phyloP scores from a whole-genome alignment of 2,329 filamentous ascomycete species.

The Cladosporium velox region DNA sequence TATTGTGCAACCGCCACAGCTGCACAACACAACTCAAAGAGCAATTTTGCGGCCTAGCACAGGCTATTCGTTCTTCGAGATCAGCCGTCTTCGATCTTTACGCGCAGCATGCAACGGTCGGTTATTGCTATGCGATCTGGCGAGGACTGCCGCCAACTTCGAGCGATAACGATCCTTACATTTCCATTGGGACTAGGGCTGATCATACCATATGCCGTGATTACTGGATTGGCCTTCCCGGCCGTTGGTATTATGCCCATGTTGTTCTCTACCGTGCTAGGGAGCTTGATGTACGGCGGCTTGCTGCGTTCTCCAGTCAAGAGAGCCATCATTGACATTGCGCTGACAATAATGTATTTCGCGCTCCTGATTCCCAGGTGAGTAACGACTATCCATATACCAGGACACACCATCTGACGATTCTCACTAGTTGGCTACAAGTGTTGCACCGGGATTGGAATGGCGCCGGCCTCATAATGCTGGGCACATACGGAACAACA shows the following conservation, averaged over 20 bases:
- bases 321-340: background rate
- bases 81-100: background rate
- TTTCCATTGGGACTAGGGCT: background rate
- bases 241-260: background rate
- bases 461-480: background rate
- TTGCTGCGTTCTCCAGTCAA: background rate
- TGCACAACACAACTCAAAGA: background rate
- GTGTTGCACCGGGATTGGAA: background rate
- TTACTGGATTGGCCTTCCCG: background rate
- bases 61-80: background rate
- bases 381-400: background rate
- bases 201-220: background rate
- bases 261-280: background rate
- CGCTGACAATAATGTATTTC: background rate
- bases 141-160: constrained; percentile 1
- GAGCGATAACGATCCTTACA: constrained; percentile 2
- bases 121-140: background rate
- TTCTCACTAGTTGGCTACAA: background rate
- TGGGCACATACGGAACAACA: background rate
- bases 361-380: background rate
- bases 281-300: background rate
- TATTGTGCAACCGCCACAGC: background rate
- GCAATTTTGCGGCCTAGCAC: background rate
- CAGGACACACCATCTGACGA: background rate
- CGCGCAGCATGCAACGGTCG: background rate